These are phyloP conservation scores for Keqinozyma sinolaborantium DNA, from an alignment of 1,139 yeast genomes.

Conservation along the genomic window DNA sequence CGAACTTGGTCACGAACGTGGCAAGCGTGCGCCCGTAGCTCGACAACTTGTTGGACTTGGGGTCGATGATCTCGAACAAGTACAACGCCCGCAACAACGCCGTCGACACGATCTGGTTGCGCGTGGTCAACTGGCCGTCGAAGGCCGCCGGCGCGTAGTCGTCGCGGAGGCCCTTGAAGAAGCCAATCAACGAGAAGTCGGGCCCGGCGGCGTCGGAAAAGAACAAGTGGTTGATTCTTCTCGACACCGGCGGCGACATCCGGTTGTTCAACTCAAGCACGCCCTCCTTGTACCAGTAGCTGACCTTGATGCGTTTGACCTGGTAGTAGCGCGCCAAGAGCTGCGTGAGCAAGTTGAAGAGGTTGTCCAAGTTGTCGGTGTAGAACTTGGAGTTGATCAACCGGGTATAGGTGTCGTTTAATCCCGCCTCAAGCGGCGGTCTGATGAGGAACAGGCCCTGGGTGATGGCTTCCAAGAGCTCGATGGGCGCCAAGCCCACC, in stretches of 20 bases:
- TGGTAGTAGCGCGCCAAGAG: slow-evolving; percentile 84
- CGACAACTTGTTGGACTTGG: slow-evolving; percentile 38
- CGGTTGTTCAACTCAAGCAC: slow-evolving; percentile 49
- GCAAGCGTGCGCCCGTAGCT: slow-evolving; percentile 57
- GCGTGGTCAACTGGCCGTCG: slow-evolving; percentile 24
- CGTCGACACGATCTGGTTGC: slow-evolving; percentile 59
- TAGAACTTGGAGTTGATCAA: slow-evolving; percentile 47
- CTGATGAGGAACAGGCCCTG: slow-evolving; percentile 63
- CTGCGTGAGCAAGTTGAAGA: slow-evolving; percentile 66
- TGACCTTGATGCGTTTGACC: slow-evolving; percentile 58
- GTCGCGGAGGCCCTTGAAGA: slow-evolving; percentile 20
- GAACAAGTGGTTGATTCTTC: slow-evolving; percentile 29
- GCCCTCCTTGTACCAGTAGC: slow-evolving; percentile 58
- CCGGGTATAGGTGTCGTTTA: slow-evolving; percentile 53
- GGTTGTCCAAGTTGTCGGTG: slow-evolving; percentile 51
- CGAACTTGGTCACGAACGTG: slow-evolving; percentile 20
- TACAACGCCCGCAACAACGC: slow-evolving; percentile 56
- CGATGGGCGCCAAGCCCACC: slow-evolving; percentile 68
- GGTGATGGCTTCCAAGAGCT: slow-evolving; percentile 63
- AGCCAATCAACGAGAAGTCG: slow-evolving; percentile 32
- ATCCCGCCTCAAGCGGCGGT: slow-evolving; percentile 69
- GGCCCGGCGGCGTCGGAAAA: slow-evolving; percentile 19
- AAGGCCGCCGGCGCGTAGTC: slow-evolving; percentile 10
- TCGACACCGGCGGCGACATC: slow-evolving; percentile 38
- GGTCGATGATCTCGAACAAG: slow-evolving; percentile 53